Percentiles rank a stretch among this genome's conserved stretches.
phyloP scores from a whole-genome alignment of 2,329 filamentous ascomycete genomes.

The Zymoseptoria pseudotritici region DNA sequence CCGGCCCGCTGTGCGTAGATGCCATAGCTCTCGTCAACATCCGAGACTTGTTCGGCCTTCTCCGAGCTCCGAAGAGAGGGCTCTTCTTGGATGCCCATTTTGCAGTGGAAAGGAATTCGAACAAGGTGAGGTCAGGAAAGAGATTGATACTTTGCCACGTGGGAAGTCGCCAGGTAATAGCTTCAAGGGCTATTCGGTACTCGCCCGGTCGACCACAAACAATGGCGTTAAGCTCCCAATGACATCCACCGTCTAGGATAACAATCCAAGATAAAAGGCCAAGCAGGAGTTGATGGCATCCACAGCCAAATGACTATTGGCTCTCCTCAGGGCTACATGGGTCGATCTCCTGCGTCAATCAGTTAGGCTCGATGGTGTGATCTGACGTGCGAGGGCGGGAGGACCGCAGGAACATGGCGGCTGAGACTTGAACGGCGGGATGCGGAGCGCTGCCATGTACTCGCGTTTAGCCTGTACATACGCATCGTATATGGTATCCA shows the following conservation, averaged over 20 bases:
- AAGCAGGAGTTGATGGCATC: neutral
- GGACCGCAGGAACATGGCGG: neutral
- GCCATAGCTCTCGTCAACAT: conserved; percentile 25
- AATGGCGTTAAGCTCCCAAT: neutral
- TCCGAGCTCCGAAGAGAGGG: neutral
- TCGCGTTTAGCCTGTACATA: neutral
- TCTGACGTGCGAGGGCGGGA: conserved; percentile 1
- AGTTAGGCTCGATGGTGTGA: conserved; percentile 1
- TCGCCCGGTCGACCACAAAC: neutral
- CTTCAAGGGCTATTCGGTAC: neutral
- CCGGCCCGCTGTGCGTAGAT: conserved; percentile 21
- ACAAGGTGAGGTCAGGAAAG: neutral
- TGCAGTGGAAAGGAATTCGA: neutral
- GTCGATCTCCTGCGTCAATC: conserved; percentile 1
- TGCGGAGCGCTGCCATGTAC: neutral
- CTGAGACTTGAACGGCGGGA: neutral
- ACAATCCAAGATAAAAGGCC: neutral
- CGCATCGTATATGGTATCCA: neutral
- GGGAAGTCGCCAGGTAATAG: neutral
- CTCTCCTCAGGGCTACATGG: neutral
- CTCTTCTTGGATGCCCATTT: neutral
- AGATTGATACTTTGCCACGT: neutral
- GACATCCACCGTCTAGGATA: neutral
- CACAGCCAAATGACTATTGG: conserved; percentile 1
- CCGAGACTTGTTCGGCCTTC: conserved; percentile 9